Evolutionary conservation across 768 basidiomycete genomes (phyloP).

Genomic region (Suillus variegatus): DNA sequence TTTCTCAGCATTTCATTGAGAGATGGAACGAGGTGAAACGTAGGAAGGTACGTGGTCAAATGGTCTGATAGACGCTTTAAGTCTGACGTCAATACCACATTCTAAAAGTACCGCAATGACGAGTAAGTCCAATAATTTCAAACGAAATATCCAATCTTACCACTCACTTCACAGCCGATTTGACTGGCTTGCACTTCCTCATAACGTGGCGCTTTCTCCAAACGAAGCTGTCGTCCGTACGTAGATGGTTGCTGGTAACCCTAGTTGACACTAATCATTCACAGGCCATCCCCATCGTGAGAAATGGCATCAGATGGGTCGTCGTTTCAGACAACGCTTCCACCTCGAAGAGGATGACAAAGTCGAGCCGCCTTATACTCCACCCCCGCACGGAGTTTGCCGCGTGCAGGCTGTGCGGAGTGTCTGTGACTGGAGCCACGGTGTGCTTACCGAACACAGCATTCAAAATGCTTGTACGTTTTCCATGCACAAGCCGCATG

Average conservation of each 20-base stretch:
- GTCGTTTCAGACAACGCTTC: conserved; percentile 65
- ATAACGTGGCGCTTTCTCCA: conserved; percentile 59
- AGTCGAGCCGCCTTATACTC: conserved; percentile 42
- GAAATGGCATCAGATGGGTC: conserved; percentile 58
- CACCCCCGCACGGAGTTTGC: conserved; percentile 52
- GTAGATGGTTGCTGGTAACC: conserved; percentile 18
- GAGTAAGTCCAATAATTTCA: conserved; percentile 37
- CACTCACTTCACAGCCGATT: conserved; percentile 39
- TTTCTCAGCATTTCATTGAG: conserved; percentile 92
- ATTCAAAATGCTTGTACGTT: conserved; percentile 91
- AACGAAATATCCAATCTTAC: conserved; percentile 10
- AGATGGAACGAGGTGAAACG: conserved; percentile 91
- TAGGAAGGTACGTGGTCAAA: conserved; percentile 54
- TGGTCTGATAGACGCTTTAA: background rate
- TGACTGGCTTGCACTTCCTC: conserved; percentile 80
- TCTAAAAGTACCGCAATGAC: conserved; percentile 37
- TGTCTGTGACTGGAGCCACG: conserved; percentile 93
- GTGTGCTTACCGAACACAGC: conserved; percentile 85
- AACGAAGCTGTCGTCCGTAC: conserved; percentile 66
- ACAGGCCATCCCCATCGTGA: conserved; percentile 69
- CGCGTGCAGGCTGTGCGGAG: conserved; percentile 83
- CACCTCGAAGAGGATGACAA: conserved; percentile 45
- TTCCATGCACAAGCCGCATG: conserved; percentile 5
- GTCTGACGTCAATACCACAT: background rate
- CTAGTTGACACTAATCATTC: background rate